phyloP scores from a whole-genome alignment of 768 basidiomycete species.

The Mycena crocata region DNA sequence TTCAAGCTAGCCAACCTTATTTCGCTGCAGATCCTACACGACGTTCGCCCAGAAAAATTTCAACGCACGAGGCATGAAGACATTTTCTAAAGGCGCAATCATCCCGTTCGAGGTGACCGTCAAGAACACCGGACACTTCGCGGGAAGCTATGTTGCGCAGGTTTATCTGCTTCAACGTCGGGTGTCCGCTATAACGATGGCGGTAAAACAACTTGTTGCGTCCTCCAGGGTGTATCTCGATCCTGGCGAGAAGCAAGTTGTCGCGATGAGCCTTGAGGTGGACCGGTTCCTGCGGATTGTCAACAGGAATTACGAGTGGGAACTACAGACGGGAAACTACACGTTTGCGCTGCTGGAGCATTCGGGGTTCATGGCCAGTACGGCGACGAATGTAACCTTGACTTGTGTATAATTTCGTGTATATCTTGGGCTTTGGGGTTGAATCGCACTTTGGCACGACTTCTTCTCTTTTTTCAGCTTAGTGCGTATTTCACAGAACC shows the following conservation, averaged over 20 bases:
- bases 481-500: too few species aligned
- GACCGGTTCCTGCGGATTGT: conserved; percentile 37
- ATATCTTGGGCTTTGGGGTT: too few species aligned
- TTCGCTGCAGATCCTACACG: conserved; percentile 33
- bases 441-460: too few species aligned
- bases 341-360: conserved; percentile 39
- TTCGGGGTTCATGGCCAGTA: conserved; percentile 33
- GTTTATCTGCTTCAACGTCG: conserved; percentile 37
- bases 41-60: conserved; percentile 33
- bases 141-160: conserved; percentile 39
- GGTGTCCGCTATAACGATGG: conserved; percentile 32
- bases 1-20: background rate
- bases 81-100: conserved; percentile 34
- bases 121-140: conserved; percentile 34
- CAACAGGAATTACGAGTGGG: conserved; percentile 38
- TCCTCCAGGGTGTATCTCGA: conserved; percentile 37
- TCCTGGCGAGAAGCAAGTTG: conserved; percentile 27
- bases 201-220: conserved; percentile 38
- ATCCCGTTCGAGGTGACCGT: conserved; percentile 37
- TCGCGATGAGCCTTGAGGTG: conserved; percentile 38
- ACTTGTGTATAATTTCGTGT: conserved; percentile 31
- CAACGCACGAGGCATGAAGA: conserved; percentile 30
- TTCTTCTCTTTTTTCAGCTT: too few species aligned
- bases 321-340: conserved; percentile 38
- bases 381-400: conserved; percentile 37